Conservation (phyloP, 2,329 filamentous ascomycete species). For the Knoxdaviesia proteae region DNA sequence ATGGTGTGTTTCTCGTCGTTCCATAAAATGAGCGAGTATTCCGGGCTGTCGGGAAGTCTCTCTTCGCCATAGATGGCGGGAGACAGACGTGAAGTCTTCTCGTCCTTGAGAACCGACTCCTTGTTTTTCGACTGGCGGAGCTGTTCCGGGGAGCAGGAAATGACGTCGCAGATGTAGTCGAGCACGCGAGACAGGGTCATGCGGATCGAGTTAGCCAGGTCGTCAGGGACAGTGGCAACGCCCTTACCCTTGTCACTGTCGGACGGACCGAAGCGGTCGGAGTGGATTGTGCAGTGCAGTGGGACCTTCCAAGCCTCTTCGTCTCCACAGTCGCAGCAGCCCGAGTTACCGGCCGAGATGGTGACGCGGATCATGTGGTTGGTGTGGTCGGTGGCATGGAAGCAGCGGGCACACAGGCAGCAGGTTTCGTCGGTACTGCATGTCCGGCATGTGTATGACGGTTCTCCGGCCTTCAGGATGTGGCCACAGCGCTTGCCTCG, state of each 20-base stretch:
- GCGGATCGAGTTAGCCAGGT: slow-evolving; percentile 56
- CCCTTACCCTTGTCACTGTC: slow-evolving; percentile 37
- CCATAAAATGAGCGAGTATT: slow-evolving; percentile 79
- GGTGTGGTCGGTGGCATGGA: slow-evolving; percentile 84
- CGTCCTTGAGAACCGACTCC: slow-evolving; percentile 63
- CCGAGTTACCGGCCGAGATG: slow-evolving; percentile 75
- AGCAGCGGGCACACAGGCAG: slow-evolving; percentile 83
- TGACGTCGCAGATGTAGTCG: slow-evolving; percentile 94
- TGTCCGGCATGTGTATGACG: slow-evolving; percentile 82
- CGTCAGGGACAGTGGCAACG: slow-evolving; percentile 43
- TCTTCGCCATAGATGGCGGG: slow-evolving; percentile 44
- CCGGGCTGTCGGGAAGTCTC: slow-evolving; percentile 17
- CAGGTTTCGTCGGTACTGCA: slow-evolving; percentile 91
- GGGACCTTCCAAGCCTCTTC: slow-evolving; percentile 81
- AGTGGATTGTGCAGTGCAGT: slow-evolving; percentile 85
- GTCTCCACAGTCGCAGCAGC: slow-evolving; percentile 95
- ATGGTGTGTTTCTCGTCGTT: slow-evolving; percentile 98
- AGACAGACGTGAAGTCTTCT: slow-evolving; percentile 55
- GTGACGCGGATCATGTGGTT: slow-evolving; percentile 81
- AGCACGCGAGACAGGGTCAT: slow-evolving; percentile 72
- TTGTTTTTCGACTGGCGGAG: slow-evolving; percentile 68
- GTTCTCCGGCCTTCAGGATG: slow-evolving; percentile 88
- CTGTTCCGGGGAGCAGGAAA: slow-evolving; percentile 94
- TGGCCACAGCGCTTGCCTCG: slow-evolving; percentile 89
- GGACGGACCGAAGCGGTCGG: slow-evolving; percentile 28